Evolutionary conservation across 371 early-diverging fungal species (phyloP).

Genomic region (Basidiobolus meristosporus): DNA sequence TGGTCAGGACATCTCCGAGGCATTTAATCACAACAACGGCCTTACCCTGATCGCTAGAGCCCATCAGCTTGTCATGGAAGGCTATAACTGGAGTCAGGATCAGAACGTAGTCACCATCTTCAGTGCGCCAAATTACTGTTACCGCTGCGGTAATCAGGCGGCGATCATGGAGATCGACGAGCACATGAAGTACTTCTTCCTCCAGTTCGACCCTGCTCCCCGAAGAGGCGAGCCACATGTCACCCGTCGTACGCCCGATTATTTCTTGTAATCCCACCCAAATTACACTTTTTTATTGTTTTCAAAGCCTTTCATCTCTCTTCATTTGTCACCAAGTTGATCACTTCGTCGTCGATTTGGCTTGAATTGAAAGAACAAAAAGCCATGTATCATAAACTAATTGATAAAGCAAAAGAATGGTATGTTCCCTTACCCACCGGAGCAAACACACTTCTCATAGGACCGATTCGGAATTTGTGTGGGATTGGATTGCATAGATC

Average conservation of each 20-base stretch:
- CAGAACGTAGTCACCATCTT: conserved; percentile 97
- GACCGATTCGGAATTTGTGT: too few relatives aligned
- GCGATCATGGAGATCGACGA: conserved; percentile 94
- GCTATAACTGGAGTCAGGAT: conserved; percentile 93
- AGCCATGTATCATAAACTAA: too few relatives aligned
- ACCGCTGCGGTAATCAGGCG: conserved; percentile 98
- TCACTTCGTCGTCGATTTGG: too few relatives aligned
- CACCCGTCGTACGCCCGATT: conserved; percentile 96
- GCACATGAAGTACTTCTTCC: too few relatives aligned
- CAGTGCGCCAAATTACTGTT: conserved; percentile 99
- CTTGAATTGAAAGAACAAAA: too few relatives aligned
- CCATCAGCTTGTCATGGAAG: conserved; percentile 96
- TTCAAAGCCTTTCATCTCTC: too few relatives aligned
- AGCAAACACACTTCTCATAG: too few relatives aligned
- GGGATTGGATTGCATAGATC: too few relatives aligned
- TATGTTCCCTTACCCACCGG: too few relatives aligned
- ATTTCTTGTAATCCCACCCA: conserved; percentile 96
- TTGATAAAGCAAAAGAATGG: too few relatives aligned
- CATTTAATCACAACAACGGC: conserved; percentile 93
- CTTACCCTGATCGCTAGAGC: conserved; percentile 88
- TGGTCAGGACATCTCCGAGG: conserved; percentile 96
- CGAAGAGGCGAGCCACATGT: conserved; percentile 95
- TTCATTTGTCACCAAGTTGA: too few relatives aligned
- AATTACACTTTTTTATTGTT: too few relatives aligned
- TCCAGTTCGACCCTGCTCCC: conserved; percentile 98